Conservation (phyloP, 192 early-diverging fungal genomes). For the Coemansia sp. region DNA sequence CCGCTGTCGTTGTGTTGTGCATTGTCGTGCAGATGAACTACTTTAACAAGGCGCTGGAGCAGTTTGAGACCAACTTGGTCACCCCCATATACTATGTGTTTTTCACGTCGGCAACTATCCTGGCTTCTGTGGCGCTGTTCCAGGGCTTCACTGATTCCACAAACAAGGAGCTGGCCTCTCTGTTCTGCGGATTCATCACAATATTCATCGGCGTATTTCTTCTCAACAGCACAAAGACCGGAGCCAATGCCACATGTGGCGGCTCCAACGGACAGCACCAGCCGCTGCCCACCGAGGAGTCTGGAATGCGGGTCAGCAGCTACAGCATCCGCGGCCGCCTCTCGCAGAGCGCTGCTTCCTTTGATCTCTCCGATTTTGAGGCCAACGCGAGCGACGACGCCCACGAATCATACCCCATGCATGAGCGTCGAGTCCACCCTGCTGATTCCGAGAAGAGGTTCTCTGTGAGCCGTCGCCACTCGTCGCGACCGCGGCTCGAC, state of each 20-base stretch:
- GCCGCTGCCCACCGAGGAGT: constrained; percentile 52
- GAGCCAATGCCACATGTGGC: neutral
- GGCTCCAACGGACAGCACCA: constrained; percentile 37
- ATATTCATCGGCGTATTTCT: constrained; percentile 93
- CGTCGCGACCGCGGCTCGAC: constrained; percentile 15
- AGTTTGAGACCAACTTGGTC: constrained; percentile 88
- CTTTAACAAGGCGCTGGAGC: constrained; percentile 94
- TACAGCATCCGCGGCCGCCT: constrained; percentile 22
- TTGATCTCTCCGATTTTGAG: constrained; percentile 50
- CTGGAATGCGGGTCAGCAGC: constrained; percentile 33
- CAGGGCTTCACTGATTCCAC: constrained; percentile 78
- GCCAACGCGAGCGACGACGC: constrained; percentile 21
- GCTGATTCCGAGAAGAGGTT: constrained; percentile 36
- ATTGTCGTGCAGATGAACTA: constrained; percentile 98
- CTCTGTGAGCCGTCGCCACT: constrained; percentile 28
- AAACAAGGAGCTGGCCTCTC: constrained; percentile 72
- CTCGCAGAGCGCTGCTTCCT: constrained; percentile 23
- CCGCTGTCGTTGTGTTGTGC: constrained; percentile 71
- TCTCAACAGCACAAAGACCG: constrained; percentile 61
- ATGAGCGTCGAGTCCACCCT: constrained; percentile 34
- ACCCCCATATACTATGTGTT: constrained; percentile 94
- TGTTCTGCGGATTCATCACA: constrained; percentile 87
- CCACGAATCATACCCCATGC: constrained; percentile 51
- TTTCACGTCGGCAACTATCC: constrained; percentile 92
- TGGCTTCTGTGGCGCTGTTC: constrained; percentile 85